These are phyloP conservation scores for Helotiales sp. DNA, from an alignment of 2,329 filamentous ascomycete species.

Conservation along the genomic window DNA sequence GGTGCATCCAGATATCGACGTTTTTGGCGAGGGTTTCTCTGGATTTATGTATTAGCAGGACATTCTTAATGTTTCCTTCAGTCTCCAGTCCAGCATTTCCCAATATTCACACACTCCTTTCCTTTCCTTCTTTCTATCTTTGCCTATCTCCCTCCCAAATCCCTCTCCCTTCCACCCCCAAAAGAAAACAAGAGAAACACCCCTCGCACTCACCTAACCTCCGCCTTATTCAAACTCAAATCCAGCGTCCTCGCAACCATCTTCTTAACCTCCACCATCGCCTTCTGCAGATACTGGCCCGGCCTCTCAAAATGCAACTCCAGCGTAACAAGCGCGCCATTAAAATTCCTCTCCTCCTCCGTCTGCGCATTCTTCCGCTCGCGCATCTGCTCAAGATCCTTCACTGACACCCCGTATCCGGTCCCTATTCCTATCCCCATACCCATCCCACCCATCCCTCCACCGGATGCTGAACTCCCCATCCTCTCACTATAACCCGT, in stretches of 20 bases:
- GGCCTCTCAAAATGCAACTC: constrained; percentile 64
- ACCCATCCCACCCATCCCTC: neutral
- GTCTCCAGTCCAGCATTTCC: too few relatives aligned
- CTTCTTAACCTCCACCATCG: constrained; percentile 58
- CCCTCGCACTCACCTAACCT: constrained; percentile 56
- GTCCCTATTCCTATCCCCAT: neutral
- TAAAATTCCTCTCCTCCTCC: constrained; percentile 68
- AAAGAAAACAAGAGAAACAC: neutral
- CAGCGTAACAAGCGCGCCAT: constrained; percentile 63
- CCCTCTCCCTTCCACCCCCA: neutral
- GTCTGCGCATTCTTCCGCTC: constrained; percentile 47
- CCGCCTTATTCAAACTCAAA: constrained; percentile 63
- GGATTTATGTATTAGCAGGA: constrained; percentile 17
- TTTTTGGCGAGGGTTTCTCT: constrained; percentile 66
- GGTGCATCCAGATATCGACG: constrained; percentile 68
- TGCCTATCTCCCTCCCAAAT: neutral
- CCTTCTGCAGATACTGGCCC: constrained; percentile 61
- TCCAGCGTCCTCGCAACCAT: constrained; percentile 66
- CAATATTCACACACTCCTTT: too few relatives aligned
- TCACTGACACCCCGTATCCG: constrained; percentile 12
- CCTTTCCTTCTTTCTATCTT: neutral
- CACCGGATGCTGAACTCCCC: too few relatives aligned
- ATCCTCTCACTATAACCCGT: too few relatives aligned
- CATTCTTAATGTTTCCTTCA: too few relatives aligned
- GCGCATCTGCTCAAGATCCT: constrained; percentile 26